Conservation (phyloP, 495 filamentous ascomycete species). For the Tirmania nivea region DNA sequence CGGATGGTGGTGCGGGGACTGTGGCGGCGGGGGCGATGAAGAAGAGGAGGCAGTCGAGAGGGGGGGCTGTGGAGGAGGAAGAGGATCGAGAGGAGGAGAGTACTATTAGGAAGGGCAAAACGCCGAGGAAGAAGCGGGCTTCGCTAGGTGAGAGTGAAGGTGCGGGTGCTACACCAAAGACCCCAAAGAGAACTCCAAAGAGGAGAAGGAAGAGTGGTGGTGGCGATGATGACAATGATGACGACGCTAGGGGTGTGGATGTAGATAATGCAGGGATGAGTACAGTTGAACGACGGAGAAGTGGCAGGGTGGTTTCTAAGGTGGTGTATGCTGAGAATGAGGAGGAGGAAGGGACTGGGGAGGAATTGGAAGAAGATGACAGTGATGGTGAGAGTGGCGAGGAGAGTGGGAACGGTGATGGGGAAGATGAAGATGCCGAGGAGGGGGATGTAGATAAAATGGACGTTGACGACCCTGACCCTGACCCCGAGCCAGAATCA, state of each 20-base stretch:
- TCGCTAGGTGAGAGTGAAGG: constrained; percentile 31
- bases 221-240: not conserved
- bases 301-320: not conserved
- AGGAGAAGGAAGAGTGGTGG: not conserved
- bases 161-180: constrained; percentile 22
- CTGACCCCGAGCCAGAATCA: not conserved
- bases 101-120: constrained; percentile 27
- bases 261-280: constrained; percentile 1
- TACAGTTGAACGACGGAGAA: not conserved
- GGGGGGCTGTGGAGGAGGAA: constrained; percentile 16
- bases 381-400: not conserved
- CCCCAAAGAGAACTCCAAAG: not conserved
- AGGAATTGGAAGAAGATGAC: not conserved
- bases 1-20: constrained; percentile 16
- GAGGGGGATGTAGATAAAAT: constrained; percentile 2
- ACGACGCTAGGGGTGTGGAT: not conserved
- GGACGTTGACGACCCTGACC: not conserved
- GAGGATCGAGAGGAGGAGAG: constrained; percentile 27
- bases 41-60: constrained; percentile 20
- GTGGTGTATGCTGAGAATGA: not conserved
- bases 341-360: not conserved
- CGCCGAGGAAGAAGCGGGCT: constrained; percentile 21
- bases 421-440: not conserved
- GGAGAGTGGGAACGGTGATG: not conserved
- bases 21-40: constrained; percentile 20